These are phyloP conservation scores for Thyridium curvatum DNA, from an alignment of 2,329 filamentous ascomycete species.

Conservation along the genomic window DNA sequence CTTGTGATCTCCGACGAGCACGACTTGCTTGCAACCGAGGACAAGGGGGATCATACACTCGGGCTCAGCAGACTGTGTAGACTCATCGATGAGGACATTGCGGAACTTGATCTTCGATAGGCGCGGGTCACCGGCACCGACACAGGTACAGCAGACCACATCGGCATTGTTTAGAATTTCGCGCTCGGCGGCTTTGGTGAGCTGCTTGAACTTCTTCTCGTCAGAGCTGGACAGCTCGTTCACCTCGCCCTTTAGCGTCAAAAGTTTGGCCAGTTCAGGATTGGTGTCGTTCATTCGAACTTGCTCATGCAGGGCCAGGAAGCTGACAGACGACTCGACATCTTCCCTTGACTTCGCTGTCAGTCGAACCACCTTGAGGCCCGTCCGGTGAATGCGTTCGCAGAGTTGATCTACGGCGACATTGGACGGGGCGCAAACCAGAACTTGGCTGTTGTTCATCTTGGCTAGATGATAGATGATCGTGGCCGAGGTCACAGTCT, in stretches of 20 bases:
- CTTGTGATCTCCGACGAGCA: conserved; percentile 97
- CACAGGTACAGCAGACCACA: conserved; percentile 97
- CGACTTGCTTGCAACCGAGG: conserved; percentile 95
- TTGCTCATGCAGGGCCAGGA: conserved; percentile 92
- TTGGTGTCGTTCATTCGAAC: conserved; percentile 97
- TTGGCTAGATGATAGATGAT: conserved; percentile 98
- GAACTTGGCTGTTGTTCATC: conserved; percentile 87
- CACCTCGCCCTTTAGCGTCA: conserved; percentile 84
- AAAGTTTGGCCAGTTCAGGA: conserved; percentile 84
- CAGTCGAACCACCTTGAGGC: conserved; percentile 91
- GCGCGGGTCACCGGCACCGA: conserved; percentile 92
- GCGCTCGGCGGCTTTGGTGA: conserved; percentile 87
- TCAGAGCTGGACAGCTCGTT: conserved; percentile 92
- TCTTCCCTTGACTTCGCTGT: conserved; percentile 99
- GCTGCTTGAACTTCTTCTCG: conserved; percentile 96
- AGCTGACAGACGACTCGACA: conserved; percentile 96
- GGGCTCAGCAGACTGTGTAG: conserved; percentile 94
- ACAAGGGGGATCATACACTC: conserved; percentile 99
- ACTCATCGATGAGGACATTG: conserved; percentile 96
- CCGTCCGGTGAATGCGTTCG: conserved; percentile 90
- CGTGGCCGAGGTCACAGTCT: conserved; percentile 96
- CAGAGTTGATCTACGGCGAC: conserved; percentile 97
- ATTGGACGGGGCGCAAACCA: conserved; percentile 96
- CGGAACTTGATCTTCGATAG: conserved; percentile 97
- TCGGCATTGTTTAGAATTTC: conserved; percentile 94